Base-by-base conservation (phyloP, 352 stramenopile genomes). In the Globisporangium middletonii region DNA sequence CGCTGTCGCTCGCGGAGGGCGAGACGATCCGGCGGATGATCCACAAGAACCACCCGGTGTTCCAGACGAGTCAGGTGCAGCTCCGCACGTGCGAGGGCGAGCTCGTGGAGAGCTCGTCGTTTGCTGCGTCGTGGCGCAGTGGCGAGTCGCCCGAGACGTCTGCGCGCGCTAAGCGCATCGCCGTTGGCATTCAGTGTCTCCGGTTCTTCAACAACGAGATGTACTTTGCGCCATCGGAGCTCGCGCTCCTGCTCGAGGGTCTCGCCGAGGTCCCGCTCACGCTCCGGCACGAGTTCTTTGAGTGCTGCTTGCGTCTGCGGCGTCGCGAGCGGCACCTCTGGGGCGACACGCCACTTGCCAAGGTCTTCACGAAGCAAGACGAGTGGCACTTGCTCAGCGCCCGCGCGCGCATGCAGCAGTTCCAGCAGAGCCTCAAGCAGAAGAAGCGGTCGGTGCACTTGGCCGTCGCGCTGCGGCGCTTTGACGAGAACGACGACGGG, bases 171-270 rank as follows among this genome's bases (percentile, higher is more conserved):
- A 62, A 57, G 13, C 65, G 67, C 28, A 64, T 91, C 28, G 60
- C 73, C 5, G 73, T 83, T 8, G 79, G 71, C 4, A 65, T 92
- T 0, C 78, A 95, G 55, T 99, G 95, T 65, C 95, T 97, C 60
- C 89, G 96, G 8, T 99, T 99, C 72, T 98, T 99, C 71, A 98
- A 99, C 76, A 98, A 96, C 71, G 92, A 98, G 60, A 97, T 99
- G 62, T 98, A 99, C 60, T 99, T 98, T 77, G 92, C 93, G 55
- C 89, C 94, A 11, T 62, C 79, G 6, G 95, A 99, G 64, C 65
- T 99, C 0, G 94, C 94, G 60, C 61, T 98, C 44, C 71, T 99
- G 15, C 65, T 99, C 26, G 69, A 69, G 5, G 87, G 86, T 4
- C 65, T 97, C 4, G 50, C 60, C 1, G 59, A 64, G 3, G 67